phyloP scores from a whole-genome alignment of 169 alveolate species.

The Plasmodium sp. region DNA sequence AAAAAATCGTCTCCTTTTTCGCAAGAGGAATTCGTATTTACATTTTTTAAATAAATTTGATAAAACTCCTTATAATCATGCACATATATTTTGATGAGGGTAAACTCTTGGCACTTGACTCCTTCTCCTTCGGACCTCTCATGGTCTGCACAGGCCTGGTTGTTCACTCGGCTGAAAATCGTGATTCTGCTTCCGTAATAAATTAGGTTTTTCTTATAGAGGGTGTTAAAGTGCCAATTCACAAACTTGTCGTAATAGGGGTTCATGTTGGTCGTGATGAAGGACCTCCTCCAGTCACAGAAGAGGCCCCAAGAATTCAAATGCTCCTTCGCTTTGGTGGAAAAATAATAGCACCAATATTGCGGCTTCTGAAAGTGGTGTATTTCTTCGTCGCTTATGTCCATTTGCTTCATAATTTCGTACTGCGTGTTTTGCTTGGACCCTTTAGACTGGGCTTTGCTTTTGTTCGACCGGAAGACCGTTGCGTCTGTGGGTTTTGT shows the following conservation, averaged over 20 bases:
- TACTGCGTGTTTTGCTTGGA: conserved; percentile 89
- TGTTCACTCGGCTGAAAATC: conserved; percentile 93
- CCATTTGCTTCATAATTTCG: conserved; percentile 93
- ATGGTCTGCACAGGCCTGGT: conserved; percentile 99
- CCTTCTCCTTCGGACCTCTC: conserved; percentile 91
- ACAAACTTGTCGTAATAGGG: conserved; percentile 97
- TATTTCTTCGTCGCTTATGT: conserved; percentile 95
- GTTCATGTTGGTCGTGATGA: conserved; percentile 98
- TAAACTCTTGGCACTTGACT: conserved; percentile 97
- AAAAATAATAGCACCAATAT: conserved; percentile 98
- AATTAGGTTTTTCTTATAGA: conserved; percentile 86
- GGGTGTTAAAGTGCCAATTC: conserved; percentile 97
- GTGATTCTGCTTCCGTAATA: conserved; percentile 93
- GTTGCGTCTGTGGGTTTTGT: conserved; percentile 72
- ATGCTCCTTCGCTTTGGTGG: conserved; percentile 96
- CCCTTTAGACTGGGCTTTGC: conserved; percentile 90
- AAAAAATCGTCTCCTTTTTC: background rate
- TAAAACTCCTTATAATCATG: conserved; percentile 78
- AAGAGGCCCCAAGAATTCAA: conserved; percentile 85
- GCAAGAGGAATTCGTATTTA: background rate
- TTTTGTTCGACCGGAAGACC: conserved; percentile 85
- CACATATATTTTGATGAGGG: conserved; percentile 93
- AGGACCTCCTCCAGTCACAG: conserved; percentile 98
- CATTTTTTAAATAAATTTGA: background rate
- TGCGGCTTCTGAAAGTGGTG: conserved; percentile 96